Base-by-base conservation (phyloP, 306 rosid species). In the Argentina anserina region DNA sequence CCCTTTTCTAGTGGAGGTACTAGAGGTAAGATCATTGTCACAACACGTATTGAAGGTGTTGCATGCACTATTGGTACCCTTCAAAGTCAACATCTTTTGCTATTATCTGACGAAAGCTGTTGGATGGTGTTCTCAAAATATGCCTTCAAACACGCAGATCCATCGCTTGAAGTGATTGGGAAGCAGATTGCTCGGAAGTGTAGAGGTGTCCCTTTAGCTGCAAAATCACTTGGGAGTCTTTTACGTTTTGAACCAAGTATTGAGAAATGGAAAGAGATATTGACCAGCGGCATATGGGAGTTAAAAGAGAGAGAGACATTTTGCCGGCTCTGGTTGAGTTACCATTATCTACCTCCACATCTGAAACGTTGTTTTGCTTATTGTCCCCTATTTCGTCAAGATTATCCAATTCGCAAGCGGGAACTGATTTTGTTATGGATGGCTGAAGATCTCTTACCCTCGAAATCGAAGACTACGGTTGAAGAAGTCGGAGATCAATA, bases 361-460 rank as follows among this genome's bases (percentile, higher is more conserved):
- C 72, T 80, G 0, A 75, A 78, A 21, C 61, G n/a, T 4, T 80
- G 83, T 12, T 63, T 80, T 63, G 59, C 69, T 3, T 80, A 52
- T 13, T 69, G 81, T 23, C 63, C 80, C 1, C 29, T 74, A 28
- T 82, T 69, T 15, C 79, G 83, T 0, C 75, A 80, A 56, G 76
- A 80, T 56, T n/a, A n/a, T n/a, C n/a, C n/a, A n/a, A n/a, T n/a
- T n/a, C n/a, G n/a, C n/a, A n/a, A n/a, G n/a, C n/a, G 46, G 20
- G 8, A 42, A 1, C 42, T 86, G 49, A 36, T 83, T 50, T 41
- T 63, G 34, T 23, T 77, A 0, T 85, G 89, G 89, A 80, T 77
- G 85, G 89, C 78, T 3, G 81, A 82, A 72, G 78, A 69, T 36
- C 63, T 86, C 13, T 50, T 70, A 12, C 47, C 46, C 74, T 8